phyloP scores from a whole-genome alignment of 768 basidiomycete genomes.

The Auriscalpium orientale region DNA sequence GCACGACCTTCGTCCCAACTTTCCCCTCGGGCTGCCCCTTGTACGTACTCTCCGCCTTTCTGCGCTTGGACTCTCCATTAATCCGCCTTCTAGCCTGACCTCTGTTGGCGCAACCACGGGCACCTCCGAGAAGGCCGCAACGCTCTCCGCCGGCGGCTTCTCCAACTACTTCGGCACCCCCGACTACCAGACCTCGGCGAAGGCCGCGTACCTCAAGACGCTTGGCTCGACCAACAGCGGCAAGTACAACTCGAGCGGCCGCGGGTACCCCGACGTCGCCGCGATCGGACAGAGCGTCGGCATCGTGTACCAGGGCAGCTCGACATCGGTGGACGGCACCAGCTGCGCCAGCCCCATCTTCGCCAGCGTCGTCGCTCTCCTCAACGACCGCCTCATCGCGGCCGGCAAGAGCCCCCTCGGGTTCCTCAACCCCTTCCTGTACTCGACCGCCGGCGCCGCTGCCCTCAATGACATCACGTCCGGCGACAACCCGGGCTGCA shows the following conservation, averaged over 20 bases:
- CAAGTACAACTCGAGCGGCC: conserved; percentile 12
- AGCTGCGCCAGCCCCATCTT: conserved; percentile 3
- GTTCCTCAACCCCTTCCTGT: conserved; percentile 17
- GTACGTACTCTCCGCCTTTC: no score
- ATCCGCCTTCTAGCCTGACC: neutral
- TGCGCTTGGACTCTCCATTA: neutral
- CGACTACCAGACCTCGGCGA: conserved; percentile 5
- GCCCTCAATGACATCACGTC: neutral
- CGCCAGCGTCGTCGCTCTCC: conserved; percentile 12
- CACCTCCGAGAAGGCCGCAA: no score
- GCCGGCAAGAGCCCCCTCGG: conserved; percentile 12
- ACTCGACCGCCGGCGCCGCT: conserved; percentile 4
- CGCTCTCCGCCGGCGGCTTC: conserved; percentile 12
- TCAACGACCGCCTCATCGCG: conserved; percentile 15
- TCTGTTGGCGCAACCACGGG: neutral
- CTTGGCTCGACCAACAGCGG: conserved; percentile 6
- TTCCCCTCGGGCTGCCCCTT: no score
- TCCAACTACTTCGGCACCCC: conserved; percentile 13
- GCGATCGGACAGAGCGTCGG: neutral
- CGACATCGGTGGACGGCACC: neutral
- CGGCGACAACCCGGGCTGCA: no score
- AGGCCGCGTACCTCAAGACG: conserved; percentile 1
- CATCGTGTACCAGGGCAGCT: neutral
- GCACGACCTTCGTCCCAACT: no score
- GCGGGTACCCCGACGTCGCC: conserved; percentile 14